A percentile compares a stretch with the other conserved stretches of the same genome.
These are phyloP conservation scores for Mrakia frigida DNA, from an alignment of 768 basidiomycete genomes.

Conservation along the genomic window DNA sequence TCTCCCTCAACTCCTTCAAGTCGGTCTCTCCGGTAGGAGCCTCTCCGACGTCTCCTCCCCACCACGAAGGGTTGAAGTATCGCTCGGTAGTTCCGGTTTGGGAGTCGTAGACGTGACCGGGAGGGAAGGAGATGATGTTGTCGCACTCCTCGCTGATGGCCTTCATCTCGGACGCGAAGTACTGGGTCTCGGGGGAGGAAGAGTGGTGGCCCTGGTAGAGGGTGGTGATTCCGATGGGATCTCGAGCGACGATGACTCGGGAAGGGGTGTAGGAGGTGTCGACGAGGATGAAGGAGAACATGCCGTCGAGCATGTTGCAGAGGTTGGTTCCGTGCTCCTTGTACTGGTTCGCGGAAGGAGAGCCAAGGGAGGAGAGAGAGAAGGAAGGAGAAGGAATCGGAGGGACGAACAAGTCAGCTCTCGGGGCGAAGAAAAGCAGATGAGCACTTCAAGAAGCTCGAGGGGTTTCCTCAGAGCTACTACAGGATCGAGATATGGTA, in stretches of 20 bases:
- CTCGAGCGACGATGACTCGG: slow-evolving; percentile 89
- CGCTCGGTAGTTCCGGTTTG: slow-evolving; percentile 66
- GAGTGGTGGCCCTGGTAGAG: slow-evolving; percentile 95
- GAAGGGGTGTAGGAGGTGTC: slow-evolving; percentile 87
- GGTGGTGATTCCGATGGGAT: slow-evolving; percentile 97
- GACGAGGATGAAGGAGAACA: slow-evolving; percentile 96
- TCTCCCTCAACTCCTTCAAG: slow-evolving; percentile 64
- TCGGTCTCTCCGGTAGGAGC: slow-evolving; percentile 62
- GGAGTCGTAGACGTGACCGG: slow-evolving; percentile 94
- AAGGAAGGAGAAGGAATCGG: not conserved
- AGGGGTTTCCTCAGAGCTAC: not conserved
- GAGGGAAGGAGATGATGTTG: slow-evolving; percentile 89
- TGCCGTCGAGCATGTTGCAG: slow-evolving; percentile 81
- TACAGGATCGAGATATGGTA: slow-evolving; percentile 18
- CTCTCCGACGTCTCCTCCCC: slow-evolving; percentile 63
- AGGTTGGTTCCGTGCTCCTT: slow-evolving; percentile 66
- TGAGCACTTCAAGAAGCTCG: not conserved
- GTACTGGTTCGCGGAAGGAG: slow-evolving; percentile 55
- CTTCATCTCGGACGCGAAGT: slow-evolving; percentile 95
- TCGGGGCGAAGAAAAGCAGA: too few relatives aligned
- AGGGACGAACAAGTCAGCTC: not conserved
- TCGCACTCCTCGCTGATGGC: slow-evolving; percentile 86
- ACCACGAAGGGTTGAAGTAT: slow-evolving; percentile 88
- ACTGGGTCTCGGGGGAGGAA: slow-evolving; percentile 70
- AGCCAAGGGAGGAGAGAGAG: not conserved